Percentiles rank a stretch among this genome's conserved stretches.
phyloP scores from a whole-genome alignment of 805 yeast species.

The Candida tallmaniae region DNA sequence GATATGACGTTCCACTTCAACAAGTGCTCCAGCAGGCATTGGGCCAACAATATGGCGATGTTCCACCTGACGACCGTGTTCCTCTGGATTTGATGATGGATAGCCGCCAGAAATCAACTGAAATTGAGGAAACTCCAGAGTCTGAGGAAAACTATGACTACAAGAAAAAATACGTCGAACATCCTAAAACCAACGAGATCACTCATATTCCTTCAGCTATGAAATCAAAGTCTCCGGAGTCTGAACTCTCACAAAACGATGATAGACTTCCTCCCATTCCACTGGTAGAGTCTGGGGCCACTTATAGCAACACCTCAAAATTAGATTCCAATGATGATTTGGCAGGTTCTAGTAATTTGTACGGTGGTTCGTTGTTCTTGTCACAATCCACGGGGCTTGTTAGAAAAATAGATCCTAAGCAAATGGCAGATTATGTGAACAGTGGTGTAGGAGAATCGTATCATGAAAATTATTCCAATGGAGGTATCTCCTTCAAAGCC shows the following conservation, averaged over 20 bases:
- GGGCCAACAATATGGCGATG: slow-evolving; percentile 4
- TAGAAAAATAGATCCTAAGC: slow-evolving; percentile 25
- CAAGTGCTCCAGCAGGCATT: slow-evolving; percentile 14
- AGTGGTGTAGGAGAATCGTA: neutral
- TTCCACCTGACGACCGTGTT: neutral
- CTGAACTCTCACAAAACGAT: neutral
- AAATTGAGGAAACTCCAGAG: neutral
- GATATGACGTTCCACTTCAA: slow-evolving; percentile 10
- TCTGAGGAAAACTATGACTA: neutral
- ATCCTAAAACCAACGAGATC: neutral
- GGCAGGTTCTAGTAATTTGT: slow-evolving; percentile 23
- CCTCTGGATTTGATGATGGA: no score
- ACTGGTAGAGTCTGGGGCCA: no score
- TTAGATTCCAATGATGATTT: slow-evolving; percentile 4
- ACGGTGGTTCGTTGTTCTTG: slow-evolving; percentile 39
- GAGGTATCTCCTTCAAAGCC: slow-evolving; percentile 31
- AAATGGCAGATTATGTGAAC: neutral
- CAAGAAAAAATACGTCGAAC: neutral
- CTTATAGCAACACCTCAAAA: neutral
- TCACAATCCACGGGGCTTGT: slow-evolving; percentile 42
- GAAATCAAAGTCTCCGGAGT: slow-evolving; percentile 1
- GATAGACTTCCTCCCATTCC: no score
- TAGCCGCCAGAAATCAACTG: no score
- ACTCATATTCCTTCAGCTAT: neutral
- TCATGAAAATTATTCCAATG: slow-evolving; percentile 3